These are phyloP conservation scores for Phycomyces blakesleeanus DNA, from an alignment of 192 early-diverging fungal genomes.

Conservation along the genomic window DNA sequence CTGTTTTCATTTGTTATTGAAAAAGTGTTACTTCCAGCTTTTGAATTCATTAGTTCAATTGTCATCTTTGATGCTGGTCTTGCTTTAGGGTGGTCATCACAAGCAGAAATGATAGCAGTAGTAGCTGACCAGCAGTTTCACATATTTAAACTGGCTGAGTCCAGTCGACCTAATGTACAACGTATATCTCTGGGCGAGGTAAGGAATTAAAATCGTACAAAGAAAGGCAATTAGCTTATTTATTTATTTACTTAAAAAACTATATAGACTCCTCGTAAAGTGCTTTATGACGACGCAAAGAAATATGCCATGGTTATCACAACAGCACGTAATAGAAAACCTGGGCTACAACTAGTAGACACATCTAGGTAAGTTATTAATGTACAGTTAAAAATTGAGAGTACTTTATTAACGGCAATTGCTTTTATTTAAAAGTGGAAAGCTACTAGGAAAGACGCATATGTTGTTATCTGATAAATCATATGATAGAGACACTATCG, in stretches of 20 bases:
- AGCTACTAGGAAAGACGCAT: constrained; percentile 1
- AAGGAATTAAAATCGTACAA: neutral
- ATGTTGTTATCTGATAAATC: constrained; percentile 1
- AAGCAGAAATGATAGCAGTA: constrained; percentile 1
- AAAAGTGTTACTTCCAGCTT: too few relatives aligned
- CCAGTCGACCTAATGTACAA: neutral
- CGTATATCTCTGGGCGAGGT: constrained; percentile 7
- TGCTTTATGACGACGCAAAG: neutral
- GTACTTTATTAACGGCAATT: neutral
- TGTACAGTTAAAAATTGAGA: too few relatives aligned
- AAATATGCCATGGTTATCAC: constrained; percentile 1
- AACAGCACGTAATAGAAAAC: neutral
- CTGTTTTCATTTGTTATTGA: too few relatives aligned
- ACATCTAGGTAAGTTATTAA: neutral
- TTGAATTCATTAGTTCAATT: too few relatives aligned
- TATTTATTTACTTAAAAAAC: neutral
- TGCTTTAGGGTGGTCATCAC: too few relatives aligned
- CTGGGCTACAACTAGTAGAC: constrained; percentile 4
- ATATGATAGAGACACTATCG: constrained; percentile 7
- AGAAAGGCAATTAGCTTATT: neutral
- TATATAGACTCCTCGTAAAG: constrained; percentile 12
- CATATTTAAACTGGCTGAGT: neutral
- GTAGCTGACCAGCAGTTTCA: neutral
- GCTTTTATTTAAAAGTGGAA: neutral
- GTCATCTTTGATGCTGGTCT: too few relatives aligned